A percentile compares a stretch with the other conserved stretches of the same genome.
Conservation (phyloP, 2,329 filamentous ascomycete species). For the Cladosporium sp. region DNA sequence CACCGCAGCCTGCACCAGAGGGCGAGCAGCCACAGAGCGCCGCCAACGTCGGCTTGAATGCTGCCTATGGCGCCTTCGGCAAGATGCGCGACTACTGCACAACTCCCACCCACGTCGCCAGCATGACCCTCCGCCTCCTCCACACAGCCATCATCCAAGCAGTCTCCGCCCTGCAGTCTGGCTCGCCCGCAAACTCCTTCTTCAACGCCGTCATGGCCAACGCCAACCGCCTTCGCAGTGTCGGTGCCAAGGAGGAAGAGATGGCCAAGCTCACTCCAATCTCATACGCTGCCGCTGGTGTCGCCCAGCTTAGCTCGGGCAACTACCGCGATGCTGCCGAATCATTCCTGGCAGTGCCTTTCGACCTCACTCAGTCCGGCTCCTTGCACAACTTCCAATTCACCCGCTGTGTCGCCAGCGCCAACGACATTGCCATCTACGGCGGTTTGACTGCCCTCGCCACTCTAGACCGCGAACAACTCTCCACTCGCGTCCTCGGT, state of each 20-base stretch:
- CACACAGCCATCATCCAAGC: constrained; percentile 79
- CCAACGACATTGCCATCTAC: constrained; percentile 89
- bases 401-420: constrained; percentile 71
- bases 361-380: constrained; percentile 44
- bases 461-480: constrained; percentile 76
- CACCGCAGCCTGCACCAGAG: constrained; percentile 4
- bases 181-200: constrained; percentile 23
- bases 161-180: constrained; percentile 48
- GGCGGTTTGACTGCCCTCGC: constrained; percentile 87
- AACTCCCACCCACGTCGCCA: constrained; percentile 76
- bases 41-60: constrained; percentile 55
- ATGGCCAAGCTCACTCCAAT: constrained; percentile 62
- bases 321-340: constrained; percentile 68
- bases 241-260: constrained; percentile 56
- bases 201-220: constrained; percentile 63
- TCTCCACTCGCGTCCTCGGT: constrained; percentile 76
- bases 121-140: constrained; percentile 77
- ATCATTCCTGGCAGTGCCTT: constrained; percentile 66
- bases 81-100: constrained; percentile 91
- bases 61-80: constrained; percentile 74
- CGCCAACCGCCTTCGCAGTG: constrained; percentile 49
- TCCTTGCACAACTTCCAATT: constrained; percentile 51
- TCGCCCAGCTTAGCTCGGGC: constrained; percentile 59
- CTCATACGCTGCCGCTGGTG: constrained; percentile 61
- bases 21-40: constrained; percentile 27